Conservation (phyloP, 1,139 yeast species). For the Hyphopichia khmerensis region DNA sequence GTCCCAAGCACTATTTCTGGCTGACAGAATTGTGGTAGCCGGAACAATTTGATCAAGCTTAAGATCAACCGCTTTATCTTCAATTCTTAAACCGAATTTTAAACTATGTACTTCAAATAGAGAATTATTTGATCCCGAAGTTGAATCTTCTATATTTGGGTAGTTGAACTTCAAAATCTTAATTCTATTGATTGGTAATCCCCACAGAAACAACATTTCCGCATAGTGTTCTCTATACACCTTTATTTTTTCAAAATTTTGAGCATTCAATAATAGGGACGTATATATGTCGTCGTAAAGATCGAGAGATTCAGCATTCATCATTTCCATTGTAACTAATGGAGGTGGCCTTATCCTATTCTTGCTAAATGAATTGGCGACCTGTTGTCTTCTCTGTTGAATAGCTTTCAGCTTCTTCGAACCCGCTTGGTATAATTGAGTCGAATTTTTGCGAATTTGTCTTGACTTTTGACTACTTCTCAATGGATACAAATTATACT, state of each 20-base stretch:
- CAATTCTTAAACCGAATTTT: slow-evolving; percentile 40
- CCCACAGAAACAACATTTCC: slow-evolving; percentile 79
- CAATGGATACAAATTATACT: not conserved
- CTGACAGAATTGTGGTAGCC: slow-evolving; percentile 22
- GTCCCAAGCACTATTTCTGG: slow-evolving; percentile 33
- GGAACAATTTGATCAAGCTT: slow-evolving; percentile 15
- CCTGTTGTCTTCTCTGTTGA: not conserved
- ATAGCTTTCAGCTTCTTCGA: slow-evolving; percentile 8
- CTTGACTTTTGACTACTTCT: slow-evolving; percentile 4
- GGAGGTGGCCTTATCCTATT: slow-evolving; percentile 30
- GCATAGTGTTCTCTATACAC: slow-evolving; percentile 74
- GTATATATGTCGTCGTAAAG: slow-evolving; percentile 48
- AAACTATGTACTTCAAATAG: slow-evolving; percentile 38
- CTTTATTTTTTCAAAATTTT: slow-evolving; percentile 44
- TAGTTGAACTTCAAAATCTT: slow-evolving; percentile 77
- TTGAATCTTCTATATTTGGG: slow-evolving; percentile 21
- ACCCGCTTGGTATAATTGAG: slow-evolving; percentile 8
- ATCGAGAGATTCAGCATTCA: slow-evolving; percentile 57
- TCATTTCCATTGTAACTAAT: slow-evolving; percentile 50
- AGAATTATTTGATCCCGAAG: slow-evolving; percentile 10
- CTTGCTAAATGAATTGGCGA: slow-evolving; percentile 5
- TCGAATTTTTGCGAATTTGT: not conserved
- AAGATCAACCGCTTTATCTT: slow-evolving; percentile 5
- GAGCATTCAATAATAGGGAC: slow-evolving; percentile 46
- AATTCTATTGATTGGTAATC: slow-evolving; percentile 70